These are phyloP conservation scores for Solanum bulbocastanum DNA, from an alignment of 257 asterid genomes.

Conservation along the genomic window DNA sequence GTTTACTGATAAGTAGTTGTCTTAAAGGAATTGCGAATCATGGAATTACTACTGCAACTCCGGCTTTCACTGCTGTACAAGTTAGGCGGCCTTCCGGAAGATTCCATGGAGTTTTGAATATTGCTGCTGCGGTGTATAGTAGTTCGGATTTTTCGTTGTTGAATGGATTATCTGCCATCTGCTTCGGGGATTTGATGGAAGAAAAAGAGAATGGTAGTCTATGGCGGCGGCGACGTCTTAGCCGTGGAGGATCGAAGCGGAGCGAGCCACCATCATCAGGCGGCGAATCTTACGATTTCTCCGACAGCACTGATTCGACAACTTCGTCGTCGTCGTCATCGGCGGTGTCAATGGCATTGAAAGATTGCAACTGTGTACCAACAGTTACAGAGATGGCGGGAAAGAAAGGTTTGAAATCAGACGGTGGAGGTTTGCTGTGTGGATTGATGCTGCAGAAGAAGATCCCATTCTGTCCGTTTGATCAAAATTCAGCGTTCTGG, in stretches of 20 bases:
- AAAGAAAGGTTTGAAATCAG: slow-evolving; percentile 28
- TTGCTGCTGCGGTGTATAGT: slow-evolving; percentile 51
- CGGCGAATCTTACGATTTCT: slow-evolving; percentile 53
- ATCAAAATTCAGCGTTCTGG: slow-evolving; percentile 46
- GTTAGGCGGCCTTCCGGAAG: slow-evolving; percentile 79
- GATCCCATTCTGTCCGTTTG: slow-evolving; percentile 50
- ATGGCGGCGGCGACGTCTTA: slow-evolving; percentile 35
- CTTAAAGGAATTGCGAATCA: neutral
- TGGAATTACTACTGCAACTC: slow-evolving; percentile 19
- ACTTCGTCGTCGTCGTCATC: slow-evolving; percentile 56
- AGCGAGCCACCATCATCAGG: slow-evolving; percentile 51
- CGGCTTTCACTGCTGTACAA: slow-evolving; percentile 71
- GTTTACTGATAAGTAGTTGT: slow-evolving; percentile 61
- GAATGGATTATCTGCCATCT: slow-evolving; percentile 46
- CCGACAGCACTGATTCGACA: slow-evolving; percentile 63
- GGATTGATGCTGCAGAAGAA: slow-evolving; percentile 56
- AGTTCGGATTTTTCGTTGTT: slow-evolving; percentile 41
- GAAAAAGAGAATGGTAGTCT: slow-evolving; percentile 25
- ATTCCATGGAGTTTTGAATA: slow-evolving; percentile 72
- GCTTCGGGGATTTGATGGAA: slow-evolving; percentile 52
- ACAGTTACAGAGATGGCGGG: slow-evolving; percentile 44
- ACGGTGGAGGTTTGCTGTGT: slow-evolving; percentile 55
- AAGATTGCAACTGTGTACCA: slow-evolving; percentile 55
- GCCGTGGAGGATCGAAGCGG: slow-evolving; percentile 53
- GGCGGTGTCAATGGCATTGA: slow-evolving; percentile 39